phyloP scores from a whole-genome alignment of 2,329 filamentous ascomycete genomes.

The Aspergillus pseudoviridinutans region DNA sequence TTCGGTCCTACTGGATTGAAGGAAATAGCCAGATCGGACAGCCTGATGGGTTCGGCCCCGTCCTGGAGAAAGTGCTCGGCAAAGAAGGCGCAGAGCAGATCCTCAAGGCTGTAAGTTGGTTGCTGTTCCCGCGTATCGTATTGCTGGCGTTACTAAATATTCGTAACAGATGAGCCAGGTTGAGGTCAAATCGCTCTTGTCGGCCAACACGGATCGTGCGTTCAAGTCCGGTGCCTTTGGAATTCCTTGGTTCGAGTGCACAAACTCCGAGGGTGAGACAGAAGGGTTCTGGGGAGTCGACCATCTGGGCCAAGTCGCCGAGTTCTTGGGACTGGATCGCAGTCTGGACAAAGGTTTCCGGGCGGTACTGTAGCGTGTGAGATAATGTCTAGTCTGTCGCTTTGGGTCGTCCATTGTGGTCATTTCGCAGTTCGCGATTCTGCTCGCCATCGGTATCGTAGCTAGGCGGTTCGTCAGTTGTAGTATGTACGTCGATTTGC shows the following conservation, averaged over 20 bases:
- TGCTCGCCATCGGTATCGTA: not conserved
- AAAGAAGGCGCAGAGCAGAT: conserved; percentile 41
- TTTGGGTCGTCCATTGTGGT: not conserved
- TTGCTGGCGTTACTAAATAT: conserved; percentile 1
- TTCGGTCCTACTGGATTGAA: conserved; percentile 51
- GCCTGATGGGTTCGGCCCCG: conserved; percentile 41
- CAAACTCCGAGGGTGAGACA: conserved; percentile 50
- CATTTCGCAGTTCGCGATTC: not conserved
- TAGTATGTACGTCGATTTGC: conserved; percentile 1
- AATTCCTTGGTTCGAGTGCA: conserved; percentile 57
- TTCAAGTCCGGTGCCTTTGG: conserved; percentile 57
- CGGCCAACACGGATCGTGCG: conserved; percentile 49
- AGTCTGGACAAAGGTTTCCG: conserved; percentile 26
- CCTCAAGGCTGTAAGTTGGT: conserved; percentile 36
- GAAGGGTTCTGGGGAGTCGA: conserved; percentile 60
- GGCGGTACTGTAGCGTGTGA: conserved; percentile 19
- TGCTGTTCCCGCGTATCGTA: not conserved
- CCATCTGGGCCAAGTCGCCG: conserved; percentile 53
- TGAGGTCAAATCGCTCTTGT: conserved; percentile 47
- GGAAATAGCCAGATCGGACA: conserved; percentile 42
- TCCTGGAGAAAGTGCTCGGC: conserved; percentile 47
- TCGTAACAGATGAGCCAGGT: conserved; percentile 19
- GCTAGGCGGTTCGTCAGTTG: not conserved
- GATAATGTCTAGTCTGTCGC: not conserved
- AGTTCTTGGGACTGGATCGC: conserved; percentile 50